Conservation (phyloP, 306 rosid species). For the Vigna hirtella region DNA sequence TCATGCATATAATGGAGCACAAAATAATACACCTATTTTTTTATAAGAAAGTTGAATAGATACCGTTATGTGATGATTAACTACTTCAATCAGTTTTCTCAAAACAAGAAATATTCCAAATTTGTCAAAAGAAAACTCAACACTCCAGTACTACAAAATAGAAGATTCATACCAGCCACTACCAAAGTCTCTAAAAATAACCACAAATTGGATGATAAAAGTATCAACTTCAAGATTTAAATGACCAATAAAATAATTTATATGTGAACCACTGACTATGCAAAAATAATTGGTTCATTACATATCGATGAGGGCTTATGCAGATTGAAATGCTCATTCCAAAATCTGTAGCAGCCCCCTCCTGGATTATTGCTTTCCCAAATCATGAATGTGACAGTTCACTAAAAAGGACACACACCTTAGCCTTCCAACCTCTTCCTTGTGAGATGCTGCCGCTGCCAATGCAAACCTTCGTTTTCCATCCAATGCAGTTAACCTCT, state of each 20-base stretch:
- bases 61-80: neutral
- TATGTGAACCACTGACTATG: slow-evolving; percentile 4
- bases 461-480: slow-evolving; percentile 95
- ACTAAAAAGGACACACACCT: slow-evolving; percentile 60
- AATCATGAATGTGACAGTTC: slow-evolving; percentile 38
- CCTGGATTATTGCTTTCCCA: slow-evolving; percentile 28
- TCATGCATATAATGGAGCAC: slow-evolving; percentile 14
- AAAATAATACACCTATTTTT: neutral
- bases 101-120: neutral
- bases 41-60: neutral
- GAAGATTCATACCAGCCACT: slow-evolving; percentile 22
- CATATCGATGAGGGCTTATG: slow-evolving; percentile 15
- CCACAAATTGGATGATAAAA: slow-evolving; percentile 14
- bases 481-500: slow-evolving; percentile 98
- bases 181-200: slow-evolving; percentile 10
- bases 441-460: slow-evolving; percentile 94
- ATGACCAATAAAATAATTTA: slow-evolving; percentile 16
- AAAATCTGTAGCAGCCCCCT: slow-evolving; percentile 39
- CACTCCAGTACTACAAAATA: neutral
- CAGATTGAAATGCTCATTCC: slow-evolving; percentile 36
- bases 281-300: slow-evolving; percentile 10
- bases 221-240: slow-evolving; percentile 26
- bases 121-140: neutral
- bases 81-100: neutral
- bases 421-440: slow-evolving; percentile 93